Base-by-base conservation (phyloP, 2,329 filamentous ascomycete genomes). In the Helicocarpus griseus region DNA sequence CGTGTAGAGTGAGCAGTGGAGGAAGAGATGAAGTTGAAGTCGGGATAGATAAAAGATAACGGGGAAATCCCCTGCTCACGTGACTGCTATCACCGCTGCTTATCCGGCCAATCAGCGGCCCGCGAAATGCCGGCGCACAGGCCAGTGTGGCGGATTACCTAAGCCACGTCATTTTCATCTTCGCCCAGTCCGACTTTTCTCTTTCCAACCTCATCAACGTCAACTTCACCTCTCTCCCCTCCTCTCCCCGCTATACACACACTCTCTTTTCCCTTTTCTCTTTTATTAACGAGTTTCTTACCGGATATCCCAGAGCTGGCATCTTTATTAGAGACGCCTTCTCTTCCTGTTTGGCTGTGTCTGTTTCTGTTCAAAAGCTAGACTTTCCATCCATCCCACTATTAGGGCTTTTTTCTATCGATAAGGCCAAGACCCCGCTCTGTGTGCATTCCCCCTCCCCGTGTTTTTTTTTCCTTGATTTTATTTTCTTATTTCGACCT, bases 361-460 rank as follows among this genome's bases (percentile, higher is more conserved):
- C 48, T 49, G 39, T 49, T 47, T 31, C 35, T 35, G 36, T 38
- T 28, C n/a, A n/a, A 44, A 28, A 47, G 26, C 39, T 54, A 33
- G 36, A 44, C 33, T 53, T 39, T 44, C 48, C 46, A 36, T 48
- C 36, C 45, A 53, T 43, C 56, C 56, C 56, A 56, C 56, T 50
- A 22, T 58, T 57, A 57, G 56, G 56, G 51, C 54, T 55, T 54
- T 54, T 47, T 58, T 58, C 60, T 68, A 70, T 71, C 68, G 68
- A 71, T 70, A 71, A 70, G 67, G 64, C 53, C 47, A 62, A 60
- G 62, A 61, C 58, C 55, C 53, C 54, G 48, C 55, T 51, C 54
- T 55, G 53, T 58, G 57, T 52, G 38, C 54, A 47, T 48, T 40
- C 50, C 54, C 55, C 54, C 58, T 56, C 57, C 56, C 54, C 52